Evolutionary conservation across 208 protist genomes (phyloP), one percentile per base, ranked within the genome.

Genomic region (Trypanosoma avium): DNA sequence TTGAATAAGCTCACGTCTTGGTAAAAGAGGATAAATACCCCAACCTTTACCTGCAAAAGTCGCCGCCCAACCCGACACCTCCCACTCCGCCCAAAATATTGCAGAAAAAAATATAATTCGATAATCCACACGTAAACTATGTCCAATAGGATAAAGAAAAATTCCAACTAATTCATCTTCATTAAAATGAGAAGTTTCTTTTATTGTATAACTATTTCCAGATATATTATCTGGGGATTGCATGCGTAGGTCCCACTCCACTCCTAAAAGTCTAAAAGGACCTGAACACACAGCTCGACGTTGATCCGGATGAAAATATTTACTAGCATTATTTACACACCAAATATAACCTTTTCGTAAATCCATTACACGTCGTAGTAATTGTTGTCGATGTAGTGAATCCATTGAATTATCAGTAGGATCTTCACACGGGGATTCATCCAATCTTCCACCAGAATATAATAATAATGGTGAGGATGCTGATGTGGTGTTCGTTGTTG

Each of bases 71-170:
- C 75, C 86, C 29, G 59, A 65, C 59, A 88, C 81, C 58, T 73
- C 56, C 82, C 86, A 90, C 73, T 87, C 86, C 58, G 61, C 64
- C 83, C 86, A 92, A 33, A 66, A 63, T 57, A 83, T 67, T 36
- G 85, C 80, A 1, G 82, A 89, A 33, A 92, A 92, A 60, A 76
- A 75, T 10, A 82, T 82, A 22, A 90, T 72, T 48, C 86, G 82
- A 59, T 85, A 92, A 69, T 92, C 82, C 32, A 92, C 50, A 17
- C 86, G 86, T 55, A 70, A 30, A 19, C 55, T 56, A 62, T 92
- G 86, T 5, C 76, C 60, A 42, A 70, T 42, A 4, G 82, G 82
- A 38, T 77, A 86, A 19, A 93, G 55, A 75, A 88, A 93, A 36
- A 89, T 26, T 8, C 81, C 82, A 9, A 93, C 73, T 65, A 73